A percentile compares a stretch with the other conserved stretches of the same genome.
Evolutionary conservation across 2,329 filamentous ascomycete genomes (phyloP).

Genomic region (Parafenestella ontariensis): DNA sequence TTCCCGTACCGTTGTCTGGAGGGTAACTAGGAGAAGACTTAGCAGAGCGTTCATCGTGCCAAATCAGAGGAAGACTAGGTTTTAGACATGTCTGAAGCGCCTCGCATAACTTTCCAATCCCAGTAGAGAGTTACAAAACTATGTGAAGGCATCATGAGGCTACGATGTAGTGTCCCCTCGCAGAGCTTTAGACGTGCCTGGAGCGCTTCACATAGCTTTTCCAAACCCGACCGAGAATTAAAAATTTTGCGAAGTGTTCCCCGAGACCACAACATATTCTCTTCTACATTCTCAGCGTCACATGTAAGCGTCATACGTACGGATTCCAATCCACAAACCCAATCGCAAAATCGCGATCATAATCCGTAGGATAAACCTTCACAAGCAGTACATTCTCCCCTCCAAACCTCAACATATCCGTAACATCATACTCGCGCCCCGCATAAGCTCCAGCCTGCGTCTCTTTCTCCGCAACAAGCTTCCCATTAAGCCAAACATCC

Average conservation of each 20-base stretch:
- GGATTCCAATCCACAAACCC: constrained; percentile 71
- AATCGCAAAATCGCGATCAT: constrained; percentile 65
- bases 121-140: too few relatives aligned
- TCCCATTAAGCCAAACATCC: constrained; percentile 67
- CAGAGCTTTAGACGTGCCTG: too few relatives aligned
- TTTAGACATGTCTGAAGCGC: too few relatives aligned
- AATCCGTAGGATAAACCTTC: constrained; percentile 64
- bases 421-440: constrained; percentile 64
- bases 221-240: too few relatives aligned
- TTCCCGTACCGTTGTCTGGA: constrained; percentile 67
- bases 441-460: constrained; percentile 64
- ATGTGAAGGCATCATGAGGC: too few relatives aligned
- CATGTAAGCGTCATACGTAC: neutral
- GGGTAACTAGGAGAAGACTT: constrained; percentile 45
- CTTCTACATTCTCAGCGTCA: too few relatives aligned
- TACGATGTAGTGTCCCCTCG: too few relatives aligned
- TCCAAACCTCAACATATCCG: constrained; percentile 43
- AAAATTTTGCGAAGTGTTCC: constrained; percentile 25
- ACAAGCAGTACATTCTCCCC: constrained; percentile 61
- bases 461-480: constrained; percentile 56
- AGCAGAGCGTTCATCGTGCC: neutral
- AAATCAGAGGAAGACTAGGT: too few relatives aligned
- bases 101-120: too few relatives aligned
- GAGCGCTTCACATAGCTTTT: too few relatives aligned
- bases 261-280: too few relatives aligned